Evolutionary conservation across 2,329 filamentous ascomycete species (phyloP), one percentile per base, ranked within the genome.

Genomic region (Xylaria hypoxylon): DNA sequence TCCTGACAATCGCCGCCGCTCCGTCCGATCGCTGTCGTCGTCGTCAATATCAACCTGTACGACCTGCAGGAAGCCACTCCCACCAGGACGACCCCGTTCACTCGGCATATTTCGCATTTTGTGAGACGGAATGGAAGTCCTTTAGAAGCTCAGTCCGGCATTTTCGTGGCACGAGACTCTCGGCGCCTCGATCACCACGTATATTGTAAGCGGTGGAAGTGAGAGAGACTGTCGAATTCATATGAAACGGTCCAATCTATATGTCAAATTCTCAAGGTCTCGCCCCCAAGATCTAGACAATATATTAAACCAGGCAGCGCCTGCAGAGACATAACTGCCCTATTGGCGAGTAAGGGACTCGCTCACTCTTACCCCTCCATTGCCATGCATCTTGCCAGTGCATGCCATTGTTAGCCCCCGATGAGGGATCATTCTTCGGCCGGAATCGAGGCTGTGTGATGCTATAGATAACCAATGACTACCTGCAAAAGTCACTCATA

Each of bases 31-130:
- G 24, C 50, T 31, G 42, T 51, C 42, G 17, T 68, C 51, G 2
- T 64, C 65, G 11, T 67, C 60, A 24, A 42, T 40, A n/a, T 75
- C 73, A 31, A 28, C 59, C 57, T 74, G 74, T 13, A 69, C 63
- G 58, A 75, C 50, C 48, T 59, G 68, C 31, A 40, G 58, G 33
- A 75, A 75, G 19, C 63, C 67, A 17, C 55, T 52, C 28, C 62
- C 47, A 31, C 60, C 64, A 40, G 38, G 33, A 11, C 64, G 62
- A 48, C 28, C 13, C 66, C 67, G 57, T 42, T 58, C 64, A 40
- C 61, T 64, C 48, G 64, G 52, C 48, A 65, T 58, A 19, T 65
- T 71, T 62, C 64, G 48, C 68, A 72, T 72, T 38, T 65, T 24
- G 48, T 4, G 13, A 40, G 52, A 56, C 33, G n/a, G 24, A 44